These are phyloP conservation scores for Lathyrus tuberosus DNA, from an alignment of 306 rosid genomes.

Conservation along the genomic window DNA sequence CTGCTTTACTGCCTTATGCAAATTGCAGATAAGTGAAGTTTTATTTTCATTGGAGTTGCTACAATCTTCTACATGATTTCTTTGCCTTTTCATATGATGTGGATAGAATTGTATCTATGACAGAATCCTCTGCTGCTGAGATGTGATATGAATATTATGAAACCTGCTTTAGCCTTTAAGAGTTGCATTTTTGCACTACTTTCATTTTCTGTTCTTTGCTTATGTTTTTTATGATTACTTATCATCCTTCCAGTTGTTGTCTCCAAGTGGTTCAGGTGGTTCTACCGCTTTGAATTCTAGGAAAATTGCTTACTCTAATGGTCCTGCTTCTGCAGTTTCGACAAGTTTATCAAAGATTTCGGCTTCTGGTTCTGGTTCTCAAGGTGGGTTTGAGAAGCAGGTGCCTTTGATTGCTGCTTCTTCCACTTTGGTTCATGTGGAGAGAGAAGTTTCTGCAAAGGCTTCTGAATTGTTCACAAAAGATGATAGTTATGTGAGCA, in stretches of 20 bases:
- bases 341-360: no score
- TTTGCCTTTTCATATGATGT: background rate
- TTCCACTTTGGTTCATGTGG: no score
- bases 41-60: slow-evolving; percentile 9
- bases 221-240: background rate
- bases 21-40: background rate
- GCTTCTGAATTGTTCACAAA: no score
- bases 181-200: slow-evolving; percentile 1
- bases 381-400: no score
- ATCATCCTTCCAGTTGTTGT: background rate
- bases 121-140: slow-evolving; percentile 3
- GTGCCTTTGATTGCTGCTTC: no score
- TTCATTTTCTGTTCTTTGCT: background rate
- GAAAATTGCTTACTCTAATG: no score
- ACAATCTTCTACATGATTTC: background rate
- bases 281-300: no score
- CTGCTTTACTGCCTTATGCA: slow-evolving; percentile 1
- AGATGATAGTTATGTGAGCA: no score
- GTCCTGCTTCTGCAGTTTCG: no score
- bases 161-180: background rate
- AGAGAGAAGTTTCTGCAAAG: no score
- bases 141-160: background rate
- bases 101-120: slow-evolving; percentile 3
- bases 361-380: no score
- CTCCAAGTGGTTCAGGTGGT: no score